A percentile compares a stretch with the other conserved stretches of the same genome.
Conservation (phyloP, 345 rosid species). For the Salix dunnii region DNA sequence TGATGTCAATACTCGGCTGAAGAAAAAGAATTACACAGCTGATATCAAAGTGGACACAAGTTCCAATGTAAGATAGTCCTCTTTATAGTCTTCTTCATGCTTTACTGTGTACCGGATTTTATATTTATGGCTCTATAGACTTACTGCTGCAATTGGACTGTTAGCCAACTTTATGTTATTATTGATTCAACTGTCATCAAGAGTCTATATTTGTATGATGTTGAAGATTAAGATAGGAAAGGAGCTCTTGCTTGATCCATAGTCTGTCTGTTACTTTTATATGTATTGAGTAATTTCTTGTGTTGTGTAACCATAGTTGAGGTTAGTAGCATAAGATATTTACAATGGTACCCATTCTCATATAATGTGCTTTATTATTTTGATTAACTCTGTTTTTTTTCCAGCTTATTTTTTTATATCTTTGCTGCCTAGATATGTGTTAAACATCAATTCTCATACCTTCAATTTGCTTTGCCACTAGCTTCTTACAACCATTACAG, state of each 20-base stretch:
- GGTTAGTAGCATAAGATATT: not conserved
- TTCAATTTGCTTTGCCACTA: conserved; percentile 18
- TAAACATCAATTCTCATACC: not conserved
- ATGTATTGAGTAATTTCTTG: not conserved
- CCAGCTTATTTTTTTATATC: not conserved
- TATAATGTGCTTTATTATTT: not conserved
- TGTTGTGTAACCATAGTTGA: not conserved
- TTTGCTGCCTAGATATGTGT: not conserved
- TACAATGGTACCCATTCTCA: not conserved
- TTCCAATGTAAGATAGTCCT: conserved; percentile 56
- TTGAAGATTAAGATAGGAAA: no score
- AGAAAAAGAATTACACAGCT: conserved; percentile 37
- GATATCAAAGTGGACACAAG: conserved; percentile 35
- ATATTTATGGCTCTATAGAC: not conserved
- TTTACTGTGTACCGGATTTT: not conserved
- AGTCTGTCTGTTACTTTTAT: not conserved
- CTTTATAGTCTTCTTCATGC: no score
- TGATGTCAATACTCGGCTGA: conserved; percentile 82
- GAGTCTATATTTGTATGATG: not conserved
- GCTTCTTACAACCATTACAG: conserved; percentile 77
- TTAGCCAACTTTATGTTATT: not conserved
- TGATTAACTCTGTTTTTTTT: not conserved
- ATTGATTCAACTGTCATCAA: no score
- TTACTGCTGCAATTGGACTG: not conserved
- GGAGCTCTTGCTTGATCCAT: not conserved